These are phyloP conservation scores for Fraxinus xanthoxyloides DNA, from an alignment of 305 asterid genomes.

Conservation along the genomic window DNA sequence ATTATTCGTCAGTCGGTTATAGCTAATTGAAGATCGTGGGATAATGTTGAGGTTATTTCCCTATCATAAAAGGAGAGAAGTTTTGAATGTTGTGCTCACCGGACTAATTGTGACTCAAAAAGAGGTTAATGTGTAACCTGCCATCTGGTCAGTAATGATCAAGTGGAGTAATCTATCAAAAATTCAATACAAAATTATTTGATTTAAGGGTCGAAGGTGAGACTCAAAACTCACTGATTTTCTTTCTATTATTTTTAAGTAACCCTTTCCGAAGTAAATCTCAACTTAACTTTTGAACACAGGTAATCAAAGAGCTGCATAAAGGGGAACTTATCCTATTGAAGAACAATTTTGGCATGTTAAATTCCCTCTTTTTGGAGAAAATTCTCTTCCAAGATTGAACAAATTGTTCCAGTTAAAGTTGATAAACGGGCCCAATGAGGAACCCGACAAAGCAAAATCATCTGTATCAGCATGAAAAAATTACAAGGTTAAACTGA, in stretches of 20 bases:
- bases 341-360: constrained; percentile 11
- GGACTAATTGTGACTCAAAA: too few relatives aligned
- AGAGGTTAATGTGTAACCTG: too few relatives aligned
- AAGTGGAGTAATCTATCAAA: too few relatives aligned
- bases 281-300: not conserved
- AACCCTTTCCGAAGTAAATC: not conserved
- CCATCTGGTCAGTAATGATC: too few relatives aligned
- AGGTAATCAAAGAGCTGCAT: not conserved
- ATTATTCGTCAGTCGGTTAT: too few relatives aligned
- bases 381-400: constrained; percentile 33
- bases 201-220: too few relatives aligned
- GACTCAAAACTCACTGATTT: not conserved
- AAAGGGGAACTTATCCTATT: not conserved
- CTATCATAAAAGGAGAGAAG: not conserved
- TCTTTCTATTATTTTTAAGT: not conserved
- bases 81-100: too few relatives aligned
- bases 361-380: constrained; percentile 30
- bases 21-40: not conserved
- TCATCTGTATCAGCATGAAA: constrained; percentile 41
- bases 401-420: constrained; percentile 48
- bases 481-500: constrained; percentile 47
- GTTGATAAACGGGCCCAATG: constrained; percentile 47
- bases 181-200: too few relatives aligned
- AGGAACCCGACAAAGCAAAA: constrained; percentile 42
- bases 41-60: not conserved